These are phyloP conservation scores for Backusella tarrabulga DNA, from an alignment of 192 early-diverging fungal genomes.

Conservation along the genomic window DNA sequence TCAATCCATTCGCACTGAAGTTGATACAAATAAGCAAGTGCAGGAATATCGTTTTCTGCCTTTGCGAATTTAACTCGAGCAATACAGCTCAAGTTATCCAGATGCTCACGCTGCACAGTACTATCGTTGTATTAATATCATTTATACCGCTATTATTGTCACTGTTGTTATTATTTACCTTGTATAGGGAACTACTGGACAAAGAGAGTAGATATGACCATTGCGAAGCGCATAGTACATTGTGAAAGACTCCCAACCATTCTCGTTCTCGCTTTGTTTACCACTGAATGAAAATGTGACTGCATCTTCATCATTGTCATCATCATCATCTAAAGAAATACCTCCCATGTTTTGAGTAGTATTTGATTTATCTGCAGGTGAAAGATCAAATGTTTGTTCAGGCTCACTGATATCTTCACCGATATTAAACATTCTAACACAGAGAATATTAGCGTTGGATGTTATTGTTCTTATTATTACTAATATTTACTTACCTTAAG, in stretches of 20 bases:
- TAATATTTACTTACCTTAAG: conserved; percentile 41
- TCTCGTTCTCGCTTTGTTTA: conserved; percentile 23
- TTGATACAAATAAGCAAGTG: conserved; percentile 25
- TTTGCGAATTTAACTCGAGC: not conserved
- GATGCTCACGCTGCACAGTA: conserved; percentile 19
- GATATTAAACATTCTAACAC: conserved; percentile 69
- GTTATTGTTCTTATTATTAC: not conserved
- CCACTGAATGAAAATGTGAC: conserved; percentile 20
- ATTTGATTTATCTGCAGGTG: conserved; percentile 14
- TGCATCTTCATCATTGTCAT: conserved; percentile 17
- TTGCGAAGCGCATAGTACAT: conserved; percentile 68
- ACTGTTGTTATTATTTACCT: conserved; percentile 42
- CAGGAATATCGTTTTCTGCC: not conserved
- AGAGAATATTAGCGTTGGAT: not conserved
- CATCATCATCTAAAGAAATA: conserved; percentile 11
- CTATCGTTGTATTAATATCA: conserved; percentile 14
- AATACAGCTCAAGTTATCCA: conserved; percentile 5
- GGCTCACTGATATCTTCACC: conserved; percentile 56
- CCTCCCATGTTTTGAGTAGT: not conserved
- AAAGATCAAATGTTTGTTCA: conserved; percentile 64
- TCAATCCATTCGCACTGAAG: conserved; percentile 47
- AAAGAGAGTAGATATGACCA: conserved; percentile 74
- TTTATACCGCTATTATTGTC: not conserved
- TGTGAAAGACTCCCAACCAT: conserved; percentile 69
- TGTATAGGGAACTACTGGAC: conserved; percentile 71